Percentiles rank a stretch among this genome's conserved stretches.
phyloP scores from a whole-genome alignment of 2,329 filamentous ascomycete species.

The Rhynchosporium secalis region DNA sequence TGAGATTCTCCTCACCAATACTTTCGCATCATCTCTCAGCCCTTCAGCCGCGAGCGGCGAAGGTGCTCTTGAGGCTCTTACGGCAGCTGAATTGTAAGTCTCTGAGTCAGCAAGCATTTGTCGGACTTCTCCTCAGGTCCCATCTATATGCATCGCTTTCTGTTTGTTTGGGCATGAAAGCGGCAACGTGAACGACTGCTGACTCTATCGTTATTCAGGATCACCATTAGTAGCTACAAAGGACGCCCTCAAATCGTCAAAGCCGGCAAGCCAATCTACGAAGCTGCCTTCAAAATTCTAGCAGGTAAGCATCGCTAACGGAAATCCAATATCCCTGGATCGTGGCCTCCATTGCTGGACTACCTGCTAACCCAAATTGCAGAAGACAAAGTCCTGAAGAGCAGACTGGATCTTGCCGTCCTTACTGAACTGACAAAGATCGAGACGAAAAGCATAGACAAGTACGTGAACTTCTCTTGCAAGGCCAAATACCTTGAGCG shows the following conservation, averaged over 20 bases:
- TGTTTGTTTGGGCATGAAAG: not conserved
- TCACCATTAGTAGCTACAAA: conserved; percentile 69
- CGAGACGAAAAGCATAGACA: conserved; percentile 73
- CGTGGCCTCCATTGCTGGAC: too few species aligned
- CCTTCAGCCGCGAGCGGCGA: conserved; percentile 62
- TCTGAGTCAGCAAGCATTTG: not conserved
- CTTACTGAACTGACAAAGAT: conserved; percentile 67
- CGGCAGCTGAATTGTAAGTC: conserved; percentile 70
- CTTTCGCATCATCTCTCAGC: conserved; percentile 63
- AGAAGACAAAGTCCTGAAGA: conserved; percentile 69
- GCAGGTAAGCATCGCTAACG: conserved; percentile 28
- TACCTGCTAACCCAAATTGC: conserved; percentile 35
- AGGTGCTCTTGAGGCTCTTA: conserved; percentile 73
- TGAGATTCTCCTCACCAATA: conserved; percentile 74
- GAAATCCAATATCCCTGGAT: not conserved
- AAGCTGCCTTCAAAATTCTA: conserved; percentile 75
- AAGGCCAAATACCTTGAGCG: too few species aligned
- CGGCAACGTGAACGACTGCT: not conserved
- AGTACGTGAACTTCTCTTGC: conserved; percentile 40
- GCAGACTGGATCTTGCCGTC: conserved; percentile 71
- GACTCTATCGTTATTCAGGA: conserved; percentile 40
- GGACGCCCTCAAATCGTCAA: conserved; percentile 77
- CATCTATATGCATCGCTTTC: not conserved
- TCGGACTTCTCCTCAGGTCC: not conserved
- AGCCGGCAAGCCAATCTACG: conserved; percentile 83